phyloP scores from a whole-genome alignment of 768 basidiomycete species.

The Psilocybe azurescens region DNA sequence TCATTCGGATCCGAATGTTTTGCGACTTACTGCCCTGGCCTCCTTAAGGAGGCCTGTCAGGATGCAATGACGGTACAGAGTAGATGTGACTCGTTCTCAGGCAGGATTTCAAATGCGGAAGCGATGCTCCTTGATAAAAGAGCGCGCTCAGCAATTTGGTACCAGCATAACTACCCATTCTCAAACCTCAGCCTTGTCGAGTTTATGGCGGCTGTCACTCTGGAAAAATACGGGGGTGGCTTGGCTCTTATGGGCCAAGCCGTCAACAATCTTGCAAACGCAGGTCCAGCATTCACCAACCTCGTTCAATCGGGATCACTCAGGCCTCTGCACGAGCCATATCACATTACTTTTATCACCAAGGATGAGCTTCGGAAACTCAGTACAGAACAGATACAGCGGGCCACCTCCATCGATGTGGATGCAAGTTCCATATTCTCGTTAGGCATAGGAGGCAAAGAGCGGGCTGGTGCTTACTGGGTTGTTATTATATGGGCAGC shows the following conservation, averaged over 20 bases:
- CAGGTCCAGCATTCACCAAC: neutral
- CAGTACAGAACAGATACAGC: conserved; percentile 25
- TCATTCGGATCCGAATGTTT: too few relatives aligned
- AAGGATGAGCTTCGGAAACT: conserved; percentile 43
- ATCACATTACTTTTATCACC: conserved; percentile 46
- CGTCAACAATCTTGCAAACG: neutral
- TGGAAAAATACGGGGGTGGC: neutral
- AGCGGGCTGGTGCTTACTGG: conserved; percentile 40
- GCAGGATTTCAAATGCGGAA: neutral
- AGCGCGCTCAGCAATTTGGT: too few relatives aligned
- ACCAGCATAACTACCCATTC: too few relatives aligned
- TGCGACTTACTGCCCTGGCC: too few relatives aligned
- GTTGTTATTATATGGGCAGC: conserved; percentile 60
- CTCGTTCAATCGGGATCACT: neutral
- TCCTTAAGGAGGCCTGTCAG: too few relatives aligned
- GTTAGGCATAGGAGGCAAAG: conserved; percentile 46
- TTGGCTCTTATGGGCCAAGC: neutral
- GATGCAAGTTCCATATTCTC: conserved; percentile 38
- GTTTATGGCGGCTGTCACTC: neutral
- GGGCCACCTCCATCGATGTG: conserved; percentile 25
- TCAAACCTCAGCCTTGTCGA: neutral
- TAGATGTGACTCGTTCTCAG: neutral
- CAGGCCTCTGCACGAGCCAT: conserved; percentile 19
- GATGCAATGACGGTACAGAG: too few relatives aligned
- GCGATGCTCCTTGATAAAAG: neutral